Evolutionary conservation across 148 eudicot genomes (phyloP).

Genomic region (Spergularia bocconei): DNA sequence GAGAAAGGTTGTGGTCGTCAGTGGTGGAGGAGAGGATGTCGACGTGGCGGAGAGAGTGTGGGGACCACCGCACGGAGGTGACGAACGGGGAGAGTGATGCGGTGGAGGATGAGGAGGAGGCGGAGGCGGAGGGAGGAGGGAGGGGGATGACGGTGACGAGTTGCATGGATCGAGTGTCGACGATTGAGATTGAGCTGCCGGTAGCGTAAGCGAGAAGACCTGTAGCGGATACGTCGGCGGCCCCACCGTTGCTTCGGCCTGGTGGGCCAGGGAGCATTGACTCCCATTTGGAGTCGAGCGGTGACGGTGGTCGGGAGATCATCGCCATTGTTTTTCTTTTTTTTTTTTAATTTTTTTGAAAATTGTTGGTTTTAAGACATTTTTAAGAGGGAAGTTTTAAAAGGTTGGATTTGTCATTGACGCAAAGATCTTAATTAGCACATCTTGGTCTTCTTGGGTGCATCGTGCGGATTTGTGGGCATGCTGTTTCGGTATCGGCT

Average conservation of each 20-base stretch:
- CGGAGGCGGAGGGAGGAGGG: constrained; percentile 54
- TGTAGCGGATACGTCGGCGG: constrained; percentile 65
- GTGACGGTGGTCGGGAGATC: constrained; percentile 16
- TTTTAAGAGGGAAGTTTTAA: too few relatives aligned
- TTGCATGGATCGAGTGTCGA: constrained; percentile 79
- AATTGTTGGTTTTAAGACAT: too few relatives aligned
- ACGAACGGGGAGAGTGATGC: constrained; percentile 74
- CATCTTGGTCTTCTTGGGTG: too few relatives aligned
- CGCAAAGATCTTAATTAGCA: too few relatives aligned
- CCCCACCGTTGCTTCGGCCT: constrained; percentile 73
- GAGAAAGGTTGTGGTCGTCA: constrained; percentile 21
- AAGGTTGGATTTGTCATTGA: too few relatives aligned
- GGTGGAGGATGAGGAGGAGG: constrained; percentile 26
- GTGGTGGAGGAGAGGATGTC: constrained; percentile 39
- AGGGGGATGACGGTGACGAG: constrained; percentile 71
- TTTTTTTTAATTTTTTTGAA: neutral
- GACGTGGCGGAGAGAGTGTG: constrained; percentile 46
- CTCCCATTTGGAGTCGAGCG: constrained; percentile 42
- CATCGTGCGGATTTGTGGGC: too few relatives aligned
- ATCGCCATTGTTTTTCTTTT: constrained; percentile 1
- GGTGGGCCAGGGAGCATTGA: constrained; percentile 88
- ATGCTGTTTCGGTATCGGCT: too few relatives aligned
- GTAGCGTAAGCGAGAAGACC: constrained; percentile 86
- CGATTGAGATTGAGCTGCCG: constrained; percentile 70
- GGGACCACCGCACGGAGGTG: constrained; percentile 84